A percentile compares a stretch with the other conserved stretches of the same genome.
Evolutionary conservation across 2,329 filamentous ascomycete species (phyloP).

Genomic region (Neurospora sp.): DNA sequence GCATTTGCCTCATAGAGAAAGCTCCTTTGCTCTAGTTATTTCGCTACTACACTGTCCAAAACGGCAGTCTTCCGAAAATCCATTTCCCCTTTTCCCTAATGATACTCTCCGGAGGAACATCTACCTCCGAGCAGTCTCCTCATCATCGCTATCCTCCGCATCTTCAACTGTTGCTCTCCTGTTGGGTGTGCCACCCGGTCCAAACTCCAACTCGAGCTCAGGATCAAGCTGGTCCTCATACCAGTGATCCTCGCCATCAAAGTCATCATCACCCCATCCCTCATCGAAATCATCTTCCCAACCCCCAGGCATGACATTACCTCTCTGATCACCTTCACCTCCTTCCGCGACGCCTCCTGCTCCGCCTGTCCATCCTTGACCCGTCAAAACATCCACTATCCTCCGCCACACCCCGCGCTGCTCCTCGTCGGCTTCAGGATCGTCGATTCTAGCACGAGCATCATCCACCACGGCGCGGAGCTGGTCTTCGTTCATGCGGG

Average conservation of each 20-base stretch:
- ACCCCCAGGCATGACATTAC: conserved; percentile 4
- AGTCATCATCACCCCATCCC: conserved; percentile 19
- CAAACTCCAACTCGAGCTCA: neutral
- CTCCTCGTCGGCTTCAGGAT: neutral
- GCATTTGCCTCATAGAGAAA: neutral
- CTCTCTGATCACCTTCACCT: neutral
- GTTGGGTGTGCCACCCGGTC: neutral
- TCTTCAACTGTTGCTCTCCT: conserved; percentile 1
- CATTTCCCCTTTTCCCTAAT: neutral
- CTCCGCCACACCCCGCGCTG: neutral
- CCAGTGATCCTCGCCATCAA: conserved; percentile 25
- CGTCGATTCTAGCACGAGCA: conserved; percentile 1
- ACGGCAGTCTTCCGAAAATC: neutral
- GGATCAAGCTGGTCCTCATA: conserved; percentile 59
- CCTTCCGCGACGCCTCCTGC: neutral
- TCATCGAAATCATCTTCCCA: conserved; percentile 19
- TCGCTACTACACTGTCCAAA: neutral
- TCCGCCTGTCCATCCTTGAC: neutral
- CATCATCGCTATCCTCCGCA: conserved; percentile 5
- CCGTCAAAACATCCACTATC: neutral
- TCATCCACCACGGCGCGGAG: conserved; percentile 3
- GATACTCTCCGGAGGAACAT: neutral
- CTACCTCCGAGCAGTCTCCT: neutral
- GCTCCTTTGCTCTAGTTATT: neutral
- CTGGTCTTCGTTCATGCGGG: neutral